A percentile compares a stretch with the other conserved stretches of the same genome.
Evolutionary conservation across 2,329 filamentous ascomycete species (phyloP).

Genomic region (Calonectria hongkongensis): DNA sequence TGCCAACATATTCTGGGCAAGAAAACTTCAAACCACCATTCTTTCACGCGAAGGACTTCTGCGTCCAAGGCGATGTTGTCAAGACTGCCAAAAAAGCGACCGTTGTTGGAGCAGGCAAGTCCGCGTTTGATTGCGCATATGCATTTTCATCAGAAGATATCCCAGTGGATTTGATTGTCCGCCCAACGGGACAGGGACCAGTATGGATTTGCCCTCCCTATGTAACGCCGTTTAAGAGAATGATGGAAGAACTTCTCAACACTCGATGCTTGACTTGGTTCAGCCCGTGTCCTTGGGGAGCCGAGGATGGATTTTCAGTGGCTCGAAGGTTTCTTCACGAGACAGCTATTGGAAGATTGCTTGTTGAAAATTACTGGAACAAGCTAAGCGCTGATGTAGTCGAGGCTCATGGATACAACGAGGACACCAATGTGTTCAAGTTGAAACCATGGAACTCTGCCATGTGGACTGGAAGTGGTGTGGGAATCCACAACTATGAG

Average conservation of each 20-base stretch:
- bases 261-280: conserved; percentile 77
- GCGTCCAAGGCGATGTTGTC: conserved; percentile 55
- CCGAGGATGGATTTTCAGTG: conserved; percentile 69
- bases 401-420: conserved; percentile 65
- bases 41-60: conserved; percentile 66
- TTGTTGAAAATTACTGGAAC: conserved; percentile 70
- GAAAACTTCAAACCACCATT: conserved; percentile 61
- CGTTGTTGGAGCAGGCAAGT: conserved; percentile 74
- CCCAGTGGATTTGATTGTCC: conserved; percentile 70
- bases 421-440: conserved; percentile 60
- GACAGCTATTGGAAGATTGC: conserved; percentile 66
- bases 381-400: conserved; percentile 68
- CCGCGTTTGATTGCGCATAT: conserved; percentile 74
- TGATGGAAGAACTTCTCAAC: conserved; percentile 73
- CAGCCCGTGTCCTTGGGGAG: conserved; percentile 78
- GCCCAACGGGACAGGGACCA: conserved; percentile 69
- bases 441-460: conserved; percentile 62
- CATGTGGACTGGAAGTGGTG: conserved; percentile 69
- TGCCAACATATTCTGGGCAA: conserved; percentile 61
- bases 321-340: conserved; percentile 68
- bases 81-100: conserved; percentile 58
- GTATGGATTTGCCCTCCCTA: conserved; percentile 71
- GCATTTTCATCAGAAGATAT: conserved; percentile 66
- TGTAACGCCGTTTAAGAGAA: conserved; percentile 75
- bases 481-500: conserved; percentile 74